Evolutionary conservation across 305 asterid genomes (phyloP).

Genomic region (Ruellia speciosa): DNA sequence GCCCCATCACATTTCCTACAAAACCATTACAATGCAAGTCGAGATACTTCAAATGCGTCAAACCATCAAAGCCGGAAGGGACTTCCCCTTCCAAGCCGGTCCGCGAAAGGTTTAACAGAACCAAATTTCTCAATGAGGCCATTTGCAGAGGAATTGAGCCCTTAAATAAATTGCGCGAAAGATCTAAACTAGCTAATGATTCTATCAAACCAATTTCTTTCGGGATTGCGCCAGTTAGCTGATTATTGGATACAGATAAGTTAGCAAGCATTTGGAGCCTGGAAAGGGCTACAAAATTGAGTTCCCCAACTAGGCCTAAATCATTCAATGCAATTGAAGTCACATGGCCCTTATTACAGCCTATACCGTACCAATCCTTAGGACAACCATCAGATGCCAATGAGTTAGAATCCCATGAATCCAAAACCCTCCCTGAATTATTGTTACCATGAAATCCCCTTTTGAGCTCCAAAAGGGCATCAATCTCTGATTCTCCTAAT

Average conservation of each 20-base stretch:
- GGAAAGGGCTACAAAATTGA: constrained; percentile 45
- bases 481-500: constrained; percentile 26
- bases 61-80: constrained; percentile 39
- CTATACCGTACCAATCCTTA: constrained; percentile 58
- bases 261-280: constrained; percentile 51
- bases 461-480: constrained; percentile 51
- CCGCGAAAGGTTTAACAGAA: constrained; percentile 36
- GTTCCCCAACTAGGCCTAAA: constrained; percentile 52
- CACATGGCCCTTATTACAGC: constrained; percentile 49
- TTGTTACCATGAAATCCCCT: constrained; percentile 49
- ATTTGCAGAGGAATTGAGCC: constrained; percentile 48
- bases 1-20: constrained; percentile 49
- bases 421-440: constrained; percentile 40
- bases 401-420: constrained; percentile 75
- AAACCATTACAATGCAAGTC: constrained; percentile 67
- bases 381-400: constrained; percentile 69
- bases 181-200: constrained; percentile 47
- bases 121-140: constrained; percentile 33
- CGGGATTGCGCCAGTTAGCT: constrained; percentile 48
- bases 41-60: constrained; percentile 45
- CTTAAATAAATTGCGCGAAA: constrained; percentile 49
- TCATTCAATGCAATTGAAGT: constrained; percentile 46
- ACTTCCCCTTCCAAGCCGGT: constrained; percentile 44
- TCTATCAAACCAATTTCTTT: constrained; percentile 38
- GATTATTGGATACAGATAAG: constrained; percentile 51